phyloP scores from a whole-genome alignment of 2,329 filamentous ascomycete genomes.

The Fusarium sp. region DNA sequence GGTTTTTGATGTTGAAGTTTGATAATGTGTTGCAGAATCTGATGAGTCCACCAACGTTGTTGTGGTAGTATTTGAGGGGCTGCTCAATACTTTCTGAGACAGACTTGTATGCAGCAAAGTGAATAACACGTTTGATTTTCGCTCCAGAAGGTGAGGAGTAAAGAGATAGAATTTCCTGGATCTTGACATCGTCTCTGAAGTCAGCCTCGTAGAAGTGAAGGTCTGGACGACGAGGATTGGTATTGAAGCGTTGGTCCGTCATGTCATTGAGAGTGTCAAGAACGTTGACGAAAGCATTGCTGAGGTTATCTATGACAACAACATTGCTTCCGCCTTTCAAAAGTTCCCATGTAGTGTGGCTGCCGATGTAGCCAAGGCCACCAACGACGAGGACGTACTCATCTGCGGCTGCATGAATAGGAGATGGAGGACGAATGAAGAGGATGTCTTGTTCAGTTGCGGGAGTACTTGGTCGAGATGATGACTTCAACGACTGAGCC shows the following conservation, averaged over 20 bases:
- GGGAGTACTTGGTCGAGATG: background rate
- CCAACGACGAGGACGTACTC: conserved; percentile 9
- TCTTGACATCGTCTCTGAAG: background rate
- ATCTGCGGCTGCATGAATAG: background rate
- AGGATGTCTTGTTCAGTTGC: background rate
- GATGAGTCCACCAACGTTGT: conserved; percentile 71
- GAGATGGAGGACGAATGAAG: background rate
- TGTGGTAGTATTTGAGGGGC: conserved; percentile 73
- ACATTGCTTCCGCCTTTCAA: background rate
- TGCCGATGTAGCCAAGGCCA: conserved; percentile 15
- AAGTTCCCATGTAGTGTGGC: conserved; percentile 4
- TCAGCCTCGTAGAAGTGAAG: conserved; percentile 19
- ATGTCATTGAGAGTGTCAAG: conserved; percentile 5
- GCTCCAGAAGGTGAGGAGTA: background rate
- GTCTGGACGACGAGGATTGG: background rate
- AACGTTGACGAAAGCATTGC: background rate
- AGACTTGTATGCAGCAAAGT: conserved; percentile 76
- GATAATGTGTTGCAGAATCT: conserved; percentile 63
- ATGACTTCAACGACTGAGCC: background rate
- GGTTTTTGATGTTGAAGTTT: conserved; percentile 65
- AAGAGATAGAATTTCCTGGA: background rate
- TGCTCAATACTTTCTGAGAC: conserved; percentile 71
- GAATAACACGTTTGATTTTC: conserved; percentile 64
- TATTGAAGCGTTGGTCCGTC: background rate
- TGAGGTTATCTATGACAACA: conserved; percentile 6